These are phyloP conservation scores for Tricladium varicosporioides DNA, from an alignment of 2,329 filamentous ascomycete species.

Conservation along the genomic window DNA sequence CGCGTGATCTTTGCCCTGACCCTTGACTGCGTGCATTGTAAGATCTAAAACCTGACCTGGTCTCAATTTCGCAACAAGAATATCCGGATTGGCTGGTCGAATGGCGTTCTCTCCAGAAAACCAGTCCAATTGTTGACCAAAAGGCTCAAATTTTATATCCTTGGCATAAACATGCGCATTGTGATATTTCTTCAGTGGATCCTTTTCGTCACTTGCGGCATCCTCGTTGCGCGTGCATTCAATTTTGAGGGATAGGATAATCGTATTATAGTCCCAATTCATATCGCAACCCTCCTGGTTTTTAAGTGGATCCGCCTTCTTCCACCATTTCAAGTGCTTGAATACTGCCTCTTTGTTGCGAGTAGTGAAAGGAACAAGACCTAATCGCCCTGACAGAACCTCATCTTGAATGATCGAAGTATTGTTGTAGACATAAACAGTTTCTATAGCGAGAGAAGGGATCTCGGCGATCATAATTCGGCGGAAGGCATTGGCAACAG, in stretches of 20 bases:
- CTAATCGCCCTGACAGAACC: constrained; percentile 85
- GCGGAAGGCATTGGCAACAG: constrained; percentile 94
- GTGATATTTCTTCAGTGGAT: constrained; percentile 81
- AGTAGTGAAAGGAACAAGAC: constrained; percentile 82
- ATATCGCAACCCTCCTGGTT: constrained; percentile 54
- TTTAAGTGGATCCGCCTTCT: constrained; percentile 64
- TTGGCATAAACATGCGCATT: constrained; percentile 80
- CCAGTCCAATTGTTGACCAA: constrained; percentile 67
- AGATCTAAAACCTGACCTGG: constrained; percentile 85
- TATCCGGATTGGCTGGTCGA: constrained; percentile 81
- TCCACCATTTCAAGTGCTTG: constrained; percentile 78
- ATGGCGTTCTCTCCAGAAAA: constrained; percentile 71
- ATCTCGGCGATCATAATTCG: constrained; percentile 95
- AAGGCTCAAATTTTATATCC: constrained; percentile 74
- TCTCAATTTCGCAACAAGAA: constrained; percentile 89
- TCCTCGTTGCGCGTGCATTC: constrained; percentile 78
- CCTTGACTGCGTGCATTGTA: constrained; percentile 92
- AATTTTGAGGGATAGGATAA: constrained; percentile 73
- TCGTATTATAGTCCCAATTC: constrained; percentile 80
- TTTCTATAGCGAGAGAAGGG: constrained; percentile 90
- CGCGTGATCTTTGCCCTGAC: constrained; percentile 88
- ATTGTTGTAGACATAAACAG: constrained; percentile 91
- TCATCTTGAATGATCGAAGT: constrained; percentile 98
- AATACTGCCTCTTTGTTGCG: constrained; percentile 69
- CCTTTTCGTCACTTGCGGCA: constrained; percentile 69